A percentile compares a stretch with the other conserved stretches of the same genome.
Conservation (phyloP, 2,329 filamentous ascomycete species). For the Nemania sp. region DNA sequence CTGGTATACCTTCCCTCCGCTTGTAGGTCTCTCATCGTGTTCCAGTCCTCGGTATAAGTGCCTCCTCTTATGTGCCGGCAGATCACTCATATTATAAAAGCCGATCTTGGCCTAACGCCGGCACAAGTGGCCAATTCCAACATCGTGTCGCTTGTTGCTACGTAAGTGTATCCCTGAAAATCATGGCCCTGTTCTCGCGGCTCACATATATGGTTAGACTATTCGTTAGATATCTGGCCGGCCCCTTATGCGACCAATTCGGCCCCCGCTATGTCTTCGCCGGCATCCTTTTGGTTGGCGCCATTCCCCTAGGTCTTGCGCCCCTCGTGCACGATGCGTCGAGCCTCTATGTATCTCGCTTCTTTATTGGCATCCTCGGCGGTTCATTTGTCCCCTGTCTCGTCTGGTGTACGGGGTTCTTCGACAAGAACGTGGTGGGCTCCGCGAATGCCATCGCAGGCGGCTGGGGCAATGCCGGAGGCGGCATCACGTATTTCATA, state of each 20-base stretch:
- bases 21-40: slow-evolving; percentile 61
- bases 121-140: slow-evolving; percentile 85
- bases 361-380: slow-evolving; percentile 80
- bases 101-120: slow-evolving; percentile 72
- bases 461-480: slow-evolving; percentile 84
- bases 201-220: slow-evolving; percentile 49
- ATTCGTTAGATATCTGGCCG: slow-evolving; percentile 75
- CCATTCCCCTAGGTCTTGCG: slow-evolving; percentile 80
- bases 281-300: slow-evolving; percentile 73
- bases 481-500: slow-evolving; percentile 89
- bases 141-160: slow-evolving; percentile 77
- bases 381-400: slow-evolving; percentile 83
- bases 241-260: slow-evolving; percentile 82
- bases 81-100: slow-evolving; percentile 75
- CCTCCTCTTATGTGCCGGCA: slow-evolving; percentile 38
- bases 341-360: slow-evolving; percentile 73
- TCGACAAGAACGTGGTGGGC: slow-evolving; percentile 88
- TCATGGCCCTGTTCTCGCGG: background rate
- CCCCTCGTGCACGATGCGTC: slow-evolving; percentile 70
- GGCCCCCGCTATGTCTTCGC: slow-evolving; percentile 82
- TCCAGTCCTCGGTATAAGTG: background rate
- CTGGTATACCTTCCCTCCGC: slow-evolving; percentile 89
- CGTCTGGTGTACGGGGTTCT: slow-evolving; percentile 92
- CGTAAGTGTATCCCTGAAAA: slow-evolving; percentile 49
- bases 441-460: slow-evolving; percentile 85